A percentile compares a stretch with the other conserved stretches of the same genome.
Evolutionary conservation across 306 rosid species (phyloP).

Genomic region (Acacia crassicarpa): DNA sequence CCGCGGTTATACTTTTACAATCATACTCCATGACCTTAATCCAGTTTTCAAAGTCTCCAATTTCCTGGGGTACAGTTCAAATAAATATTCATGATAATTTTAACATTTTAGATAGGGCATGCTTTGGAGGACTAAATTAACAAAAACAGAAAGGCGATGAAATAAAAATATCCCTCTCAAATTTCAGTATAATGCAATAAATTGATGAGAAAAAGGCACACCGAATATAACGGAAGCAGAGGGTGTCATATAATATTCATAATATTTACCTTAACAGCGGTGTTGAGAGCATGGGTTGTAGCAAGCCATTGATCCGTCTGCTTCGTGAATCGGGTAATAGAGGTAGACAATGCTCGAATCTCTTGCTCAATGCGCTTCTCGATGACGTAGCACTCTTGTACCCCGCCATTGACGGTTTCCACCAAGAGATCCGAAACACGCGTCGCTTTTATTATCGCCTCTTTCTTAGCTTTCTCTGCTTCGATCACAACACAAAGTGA

Average conservation of each 20-base stretch:
- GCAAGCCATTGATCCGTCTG: conserved; percentile 93
- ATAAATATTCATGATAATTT: background rate
- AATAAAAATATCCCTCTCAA: background rate
- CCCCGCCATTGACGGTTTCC: conserved; percentile 80
- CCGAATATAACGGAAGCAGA: background rate
- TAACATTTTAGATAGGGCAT: conserved; percentile 4
- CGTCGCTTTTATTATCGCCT: conserved; percentile 55
- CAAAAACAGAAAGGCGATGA: background rate
- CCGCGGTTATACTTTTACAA: conserved; percentile 61
- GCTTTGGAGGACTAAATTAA: background rate
- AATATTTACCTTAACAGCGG: conserved; percentile 66
- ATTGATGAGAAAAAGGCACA: background rate
- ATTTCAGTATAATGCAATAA: background rate
- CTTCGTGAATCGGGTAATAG: conserved; percentile 66
- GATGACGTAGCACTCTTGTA: conserved; percentile 64
- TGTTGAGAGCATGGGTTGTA: conserved; percentile 70
- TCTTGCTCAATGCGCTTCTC: conserved; percentile 86
- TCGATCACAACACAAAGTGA: background rate
- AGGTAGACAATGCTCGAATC: conserved; percentile 61
- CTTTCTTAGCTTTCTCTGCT: conserved; percentile 73
- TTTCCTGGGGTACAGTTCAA: conserved; percentile 43
- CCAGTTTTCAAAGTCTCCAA: conserved; percentile 77
- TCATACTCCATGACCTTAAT: conserved; percentile 67
- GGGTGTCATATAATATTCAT: background rate
- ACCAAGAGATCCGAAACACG: conserved; percentile 77